Evolutionary conservation across 495 filamentous ascomycete species (phyloP), one percentile per base, ranked within the genome.

Genomic region (Alectoria sarmentosa): DNA sequence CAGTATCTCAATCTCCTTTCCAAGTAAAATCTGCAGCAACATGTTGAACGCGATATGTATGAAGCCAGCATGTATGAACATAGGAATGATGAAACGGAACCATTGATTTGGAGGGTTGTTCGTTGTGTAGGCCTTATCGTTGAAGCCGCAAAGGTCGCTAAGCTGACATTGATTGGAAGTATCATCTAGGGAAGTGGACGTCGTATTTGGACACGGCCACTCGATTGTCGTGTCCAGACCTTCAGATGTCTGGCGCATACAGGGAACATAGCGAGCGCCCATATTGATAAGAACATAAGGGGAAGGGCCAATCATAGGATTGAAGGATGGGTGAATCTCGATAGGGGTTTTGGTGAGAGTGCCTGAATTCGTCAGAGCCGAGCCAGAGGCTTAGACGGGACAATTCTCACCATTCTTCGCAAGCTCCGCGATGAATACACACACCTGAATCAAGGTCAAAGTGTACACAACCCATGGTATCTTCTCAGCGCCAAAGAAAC

Each of bases 1-100:
- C 57, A 86, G 82, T 41, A 84, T 80, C 76, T 98, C 94, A 85
- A 98, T 94, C 66, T 97, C 94, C 2, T 84, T 81, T 19, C 91
- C 95, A 66, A 97, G 83, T 4, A 87, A 89, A 67, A 96, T 75
- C 72, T 98, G 94, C 11, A 96, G 83, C 5, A 97, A 79, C 78
- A 98, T 80, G 73, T 98, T 98, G 82, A 97, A 97, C 17, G 83
- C 88, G 65, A 98, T 96, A 76, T 98, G 94, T 67, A 98, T 84
- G 49, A 98, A 76, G 8, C 94, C 94, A 34, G 89, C 90, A 71
- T 98, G 94, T 65, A 97, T 74, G 79, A 98, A 98, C 63, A 98
- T 98, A 55, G 94, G 94, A 23, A 86, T 77, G 73, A 98, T 96
- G 77, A 98, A 97, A 59, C 94, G 87, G 72, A 84, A 98, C 94